phyloP scores from a whole-genome alignment of 1,139 yeast species.

The Hanseniaspora gamundiae region DNA sequence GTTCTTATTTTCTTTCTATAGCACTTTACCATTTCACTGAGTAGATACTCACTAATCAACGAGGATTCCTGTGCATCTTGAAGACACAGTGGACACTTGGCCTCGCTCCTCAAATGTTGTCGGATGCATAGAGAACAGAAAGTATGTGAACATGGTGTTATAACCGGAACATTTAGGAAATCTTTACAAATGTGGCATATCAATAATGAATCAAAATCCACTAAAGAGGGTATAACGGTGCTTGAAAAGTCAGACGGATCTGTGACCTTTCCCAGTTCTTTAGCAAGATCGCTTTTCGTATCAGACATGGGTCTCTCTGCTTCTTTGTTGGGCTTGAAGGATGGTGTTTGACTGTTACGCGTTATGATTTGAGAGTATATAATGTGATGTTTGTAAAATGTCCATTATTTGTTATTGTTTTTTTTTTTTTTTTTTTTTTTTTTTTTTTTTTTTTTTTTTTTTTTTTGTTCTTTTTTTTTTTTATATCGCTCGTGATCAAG shows the following conservation, averaged over 20 bases:
- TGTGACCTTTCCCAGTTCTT: constrained; percentile 26
- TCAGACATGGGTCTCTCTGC: not conserved
- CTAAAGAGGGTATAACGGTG: constrained; percentile 42
- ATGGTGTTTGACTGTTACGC: no score
- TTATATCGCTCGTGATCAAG: no score
- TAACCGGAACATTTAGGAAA: constrained; percentile 66
- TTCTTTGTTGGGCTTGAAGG: not conserved
- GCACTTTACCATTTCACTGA: constrained; percentile 60
- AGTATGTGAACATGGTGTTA: constrained; percentile 79
- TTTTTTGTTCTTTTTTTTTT: no score
- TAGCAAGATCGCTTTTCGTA: not conserved
- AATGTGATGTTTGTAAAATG: no score
- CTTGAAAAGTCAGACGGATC: constrained; percentile 64
- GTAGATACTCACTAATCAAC: constrained; percentile 51
- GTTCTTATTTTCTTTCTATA: constrained; percentile 23
- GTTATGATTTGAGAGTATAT: no score
- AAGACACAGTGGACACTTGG: constrained; percentile 72
- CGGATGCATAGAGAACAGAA: constrained; percentile 88
- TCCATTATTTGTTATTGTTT: no score
- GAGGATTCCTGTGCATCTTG: constrained; percentile 60
- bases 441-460: no score
- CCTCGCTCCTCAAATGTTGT: constrained; percentile 40
- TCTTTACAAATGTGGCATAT: constrained; percentile 92
- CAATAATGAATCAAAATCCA: constrained; percentile 55
- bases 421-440: no score